Conservation (phyloP, 805 yeast species). For the Kodamaea kaohsiungensis region DNA sequence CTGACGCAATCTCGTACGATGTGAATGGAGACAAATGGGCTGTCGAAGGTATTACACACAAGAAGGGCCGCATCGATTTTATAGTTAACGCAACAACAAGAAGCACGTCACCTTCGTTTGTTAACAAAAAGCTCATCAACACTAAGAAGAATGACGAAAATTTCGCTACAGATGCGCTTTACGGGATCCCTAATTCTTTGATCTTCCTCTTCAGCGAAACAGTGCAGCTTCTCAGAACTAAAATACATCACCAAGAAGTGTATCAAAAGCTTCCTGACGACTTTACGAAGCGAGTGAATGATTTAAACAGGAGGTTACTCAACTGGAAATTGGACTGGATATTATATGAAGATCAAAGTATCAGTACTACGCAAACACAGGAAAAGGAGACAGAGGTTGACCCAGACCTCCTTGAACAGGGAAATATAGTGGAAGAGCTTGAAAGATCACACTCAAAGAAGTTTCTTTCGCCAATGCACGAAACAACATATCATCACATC, state of each 20-base stretch:
- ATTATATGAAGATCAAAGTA: slow-evolving; percentile 33
- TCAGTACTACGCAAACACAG: slow-evolving; percentile 7
- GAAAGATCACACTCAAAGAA: slow-evolving; percentile 19
- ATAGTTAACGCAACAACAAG: slow-evolving; percentile 19
- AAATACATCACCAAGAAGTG: slow-evolving; percentile 48
- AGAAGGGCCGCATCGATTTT: slow-evolving; percentile 25
- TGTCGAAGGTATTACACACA: slow-evolving; percentile 2
- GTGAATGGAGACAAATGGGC: slow-evolving; percentile 13
- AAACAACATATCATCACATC: slow-evolving; percentile 77
- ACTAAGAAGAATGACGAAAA: slow-evolving; percentile 55
- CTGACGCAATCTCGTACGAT: slow-evolving; percentile 22
- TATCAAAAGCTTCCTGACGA: slow-evolving; percentile 32
- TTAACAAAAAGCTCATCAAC: slow-evolving; percentile 43
- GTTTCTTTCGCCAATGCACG: slow-evolving; percentile 57
- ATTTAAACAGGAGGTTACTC: slow-evolving; percentile 19
- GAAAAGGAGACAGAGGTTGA: slow-evolving; percentile 14
- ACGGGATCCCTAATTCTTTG: slow-evolving; percentile 82
- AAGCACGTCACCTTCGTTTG: slow-evolving; percentile 39
- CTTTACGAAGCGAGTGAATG: slow-evolving; percentile 31
- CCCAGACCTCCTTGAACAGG: slow-evolving; percentile 11
- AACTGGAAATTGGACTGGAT: slow-evolving; percentile 81
- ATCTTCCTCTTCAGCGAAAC: slow-evolving; percentile 72
- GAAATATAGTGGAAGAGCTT: slow-evolving; percentile 12
- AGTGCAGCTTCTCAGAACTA: slow-evolving; percentile 64
- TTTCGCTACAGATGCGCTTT: slow-evolving; percentile 75